Evolutionary conservation across 2,329 filamentous ascomycete species (phyloP), one percentile per base, ranked within the genome.

Genomic region (Madurella mycetomatis): DNA sequence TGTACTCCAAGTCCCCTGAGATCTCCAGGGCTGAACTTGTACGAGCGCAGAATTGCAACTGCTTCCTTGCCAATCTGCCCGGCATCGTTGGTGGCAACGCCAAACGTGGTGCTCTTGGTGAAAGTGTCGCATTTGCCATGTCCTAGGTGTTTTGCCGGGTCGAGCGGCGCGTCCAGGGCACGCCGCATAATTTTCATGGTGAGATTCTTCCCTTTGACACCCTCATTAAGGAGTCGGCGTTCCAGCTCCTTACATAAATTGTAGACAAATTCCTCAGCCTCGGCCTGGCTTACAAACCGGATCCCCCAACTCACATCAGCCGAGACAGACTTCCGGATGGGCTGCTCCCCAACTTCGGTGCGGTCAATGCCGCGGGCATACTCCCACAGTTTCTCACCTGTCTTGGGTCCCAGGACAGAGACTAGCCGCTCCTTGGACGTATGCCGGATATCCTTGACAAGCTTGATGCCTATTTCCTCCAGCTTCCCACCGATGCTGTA

Each of bases 271-370:
- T 95, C 90, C 55, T 97, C 92, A 0, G 91, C 92, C 70, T 99
- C 92, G n/a, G 83, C 80, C 65, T 96, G 90, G 56, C 81, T 95
- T 62, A 94, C 84, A 67, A 99, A 99, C 5, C 94, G 85, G 53
- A 99, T 95, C 2, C 95, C 94, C 94, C 94, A 99, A 64, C 94
- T 99, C 58, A 99, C 90, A 68, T 99, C 94, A 1, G 92, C 92
- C 1, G 94, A 97, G 0, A 99, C 90, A 0, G 92, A 97, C 67
- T 97, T 99, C 51, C 94, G 85, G 15, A 90, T 77, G 0, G 87
- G 83, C 65, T 95, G 88, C 54, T 92, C 88, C 32, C 92, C 92
- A 5, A 97, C 90, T 69, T 96, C 90, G 1, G 84, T 79, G 47
- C 79, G 81, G 70, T 99, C 94, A 47, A 97, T 90, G 2, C 94